Base-by-base conservation (phyloP, 768 basidiomycete genomes). In the Infundibulicybe gibba region DNA sequence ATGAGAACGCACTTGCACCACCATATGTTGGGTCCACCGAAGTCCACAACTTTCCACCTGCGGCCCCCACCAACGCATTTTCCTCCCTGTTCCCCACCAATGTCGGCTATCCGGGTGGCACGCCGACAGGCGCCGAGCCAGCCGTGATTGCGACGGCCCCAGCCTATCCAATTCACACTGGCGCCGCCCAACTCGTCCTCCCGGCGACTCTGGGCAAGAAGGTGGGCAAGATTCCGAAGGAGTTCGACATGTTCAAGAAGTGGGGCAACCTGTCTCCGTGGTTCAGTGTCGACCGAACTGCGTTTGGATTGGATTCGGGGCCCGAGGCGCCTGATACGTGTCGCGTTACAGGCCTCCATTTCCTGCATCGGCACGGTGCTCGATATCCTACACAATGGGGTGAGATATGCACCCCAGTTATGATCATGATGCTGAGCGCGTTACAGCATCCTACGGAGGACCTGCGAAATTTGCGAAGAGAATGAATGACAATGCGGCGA, bases 251-350 rank as follows among this genome's bases (percentile, higher is more conserved):
- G 38, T 81, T 91, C 65, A 78, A 73, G 60, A 76, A 80, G 37
- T 93, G 90, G 90, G 90, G 90, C 1, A 92, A 91, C 57, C 62
- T 90, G 35, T 85, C 85, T 1, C 90, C 90, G 10, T 93, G 90
- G 90, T 92, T 85, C 61, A 88, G 84, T 52, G 81, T 89, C 15
- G 70, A 72, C 14, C 70, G 68, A 37, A 76, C 72, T 11, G 68
- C 77, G 1, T 93, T 90, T 64, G 90, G 90, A 0, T 52, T 91
- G 9, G 77, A 90, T 53, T 84, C 88, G 0, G 73, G 74, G 5
- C 82, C 88, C 0, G 83, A 80, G 32, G 72, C 81, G 1, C 90
- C 90, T 4, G 72, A 81, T 19, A 80, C 73, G 4, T 93, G 90
- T 58, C 67, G 71, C 10, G 64, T 92, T 32, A 87, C 83, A 32